Evolutionary conservation across 2,329 filamentous ascomycete genomes (phyloP).

Genomic region (Magnaporthales sp.): DNA sequence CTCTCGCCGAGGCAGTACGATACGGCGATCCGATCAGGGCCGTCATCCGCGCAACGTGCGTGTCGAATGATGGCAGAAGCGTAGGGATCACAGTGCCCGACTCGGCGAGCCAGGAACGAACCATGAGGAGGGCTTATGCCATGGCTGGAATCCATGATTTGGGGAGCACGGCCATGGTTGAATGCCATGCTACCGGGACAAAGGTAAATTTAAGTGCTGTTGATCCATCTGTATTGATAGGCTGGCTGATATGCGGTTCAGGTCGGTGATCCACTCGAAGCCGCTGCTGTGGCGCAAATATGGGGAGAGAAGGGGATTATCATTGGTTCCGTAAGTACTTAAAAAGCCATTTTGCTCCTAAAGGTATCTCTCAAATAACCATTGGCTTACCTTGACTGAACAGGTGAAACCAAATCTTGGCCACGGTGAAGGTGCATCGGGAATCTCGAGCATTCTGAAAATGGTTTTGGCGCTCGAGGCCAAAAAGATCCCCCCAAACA

Average conservation of each 20-base stretch:
- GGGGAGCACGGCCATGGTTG: constrained; percentile 21
- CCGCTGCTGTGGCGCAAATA: constrained; percentile 20
- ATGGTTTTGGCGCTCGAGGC: constrained; percentile 29
- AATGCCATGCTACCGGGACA: constrained; percentile 25
- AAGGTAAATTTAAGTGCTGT: constrained; percentile 6
- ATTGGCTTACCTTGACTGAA: background rate
- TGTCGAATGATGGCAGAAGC: constrained; percentile 34
- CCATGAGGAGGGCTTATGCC: constrained; percentile 23
- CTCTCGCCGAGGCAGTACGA: constrained; percentile 32
- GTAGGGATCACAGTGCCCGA: constrained; percentile 25
- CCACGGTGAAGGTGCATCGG: constrained; percentile 34
- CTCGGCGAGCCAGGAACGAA: constrained; percentile 18
- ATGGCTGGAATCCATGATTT: constrained; percentile 17
- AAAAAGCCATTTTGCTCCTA: too few relatives aligned
- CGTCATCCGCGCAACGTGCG: constrained; percentile 26
- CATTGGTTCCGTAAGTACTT: constrained; percentile 20
- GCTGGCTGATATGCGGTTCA: background rate
- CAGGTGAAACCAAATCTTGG: constrained; percentile 31
- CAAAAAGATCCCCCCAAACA: constrained; percentile 27
- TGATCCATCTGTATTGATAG: background rate
- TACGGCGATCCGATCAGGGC: constrained; percentile 34
- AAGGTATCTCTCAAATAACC: too few relatives aligned
- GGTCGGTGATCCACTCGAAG: constrained; percentile 28
- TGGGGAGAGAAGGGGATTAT: constrained; percentile 18
- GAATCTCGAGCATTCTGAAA: constrained; percentile 34